Evolutionary conservation across 2,329 filamentous ascomycete species (phyloP).

Genomic region (Claviceps digitariae): DNA sequence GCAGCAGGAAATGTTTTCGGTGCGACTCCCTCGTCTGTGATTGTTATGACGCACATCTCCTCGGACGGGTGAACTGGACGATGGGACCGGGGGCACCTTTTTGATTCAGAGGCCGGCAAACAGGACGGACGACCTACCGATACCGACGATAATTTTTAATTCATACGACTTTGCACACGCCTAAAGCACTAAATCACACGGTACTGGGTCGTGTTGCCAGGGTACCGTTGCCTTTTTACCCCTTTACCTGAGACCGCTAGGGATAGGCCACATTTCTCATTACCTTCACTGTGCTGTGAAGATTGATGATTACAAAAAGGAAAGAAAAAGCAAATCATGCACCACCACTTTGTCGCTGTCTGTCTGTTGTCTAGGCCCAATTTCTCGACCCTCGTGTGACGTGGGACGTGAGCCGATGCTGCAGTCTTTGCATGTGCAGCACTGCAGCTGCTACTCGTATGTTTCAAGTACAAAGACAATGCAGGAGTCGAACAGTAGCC

Average conservation of each 20-base stretch:
- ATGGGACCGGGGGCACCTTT: not conserved
- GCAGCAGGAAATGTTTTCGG: not conserved
- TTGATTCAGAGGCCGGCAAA: not conserved
- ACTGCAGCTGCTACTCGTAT: not conserved
- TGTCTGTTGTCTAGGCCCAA: not conserved
- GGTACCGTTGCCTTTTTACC: not conserved
- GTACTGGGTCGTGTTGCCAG: not conserved
- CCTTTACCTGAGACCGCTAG: not conserved
- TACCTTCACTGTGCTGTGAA: not conserved
- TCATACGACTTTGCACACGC: not conserved
- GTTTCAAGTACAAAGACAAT: not conserved
- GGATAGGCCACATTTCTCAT: not conserved
- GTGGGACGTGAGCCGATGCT: not conserved
- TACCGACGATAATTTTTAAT: not conserved
- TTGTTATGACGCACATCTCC: not conserved
- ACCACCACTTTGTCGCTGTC: not conserved
- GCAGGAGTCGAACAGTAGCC: not conserved
- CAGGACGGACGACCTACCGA: not conserved
- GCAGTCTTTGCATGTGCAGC: not conserved
- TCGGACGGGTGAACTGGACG: not conserved
- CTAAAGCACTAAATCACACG: too few species aligned
- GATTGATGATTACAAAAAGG: not conserved
- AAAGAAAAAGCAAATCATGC: not conserved
- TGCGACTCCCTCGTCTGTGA: not conserved
- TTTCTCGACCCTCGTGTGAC: not conserved